A percentile compares a stretch with the other conserved stretches of the same genome.
phyloP scores from a whole-genome alignment of 2,329 filamentous ascomycete species.

The Penicillium verrucosum region DNA sequence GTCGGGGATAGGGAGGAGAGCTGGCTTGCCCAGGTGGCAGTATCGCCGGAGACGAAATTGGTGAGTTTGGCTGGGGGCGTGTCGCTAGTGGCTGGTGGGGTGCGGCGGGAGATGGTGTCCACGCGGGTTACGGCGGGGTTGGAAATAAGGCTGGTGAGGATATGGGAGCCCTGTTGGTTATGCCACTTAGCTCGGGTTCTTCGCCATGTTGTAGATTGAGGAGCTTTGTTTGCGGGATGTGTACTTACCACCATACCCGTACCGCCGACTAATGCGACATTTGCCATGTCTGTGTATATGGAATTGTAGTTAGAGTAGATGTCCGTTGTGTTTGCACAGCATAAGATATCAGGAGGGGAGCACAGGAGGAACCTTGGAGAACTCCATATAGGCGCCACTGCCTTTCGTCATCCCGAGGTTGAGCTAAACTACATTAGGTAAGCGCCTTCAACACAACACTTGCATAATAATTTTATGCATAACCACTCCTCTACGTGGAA shows the following conservation, averaged over 20 bases:
- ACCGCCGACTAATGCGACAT: conserved; percentile 44
- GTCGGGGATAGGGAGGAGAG: conserved; percentile 55
- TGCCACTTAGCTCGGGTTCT: conserved; percentile 9
- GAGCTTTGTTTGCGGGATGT: background rate
- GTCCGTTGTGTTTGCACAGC: background rate
- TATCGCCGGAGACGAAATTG: conserved; percentile 65
- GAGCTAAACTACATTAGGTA: background rate
- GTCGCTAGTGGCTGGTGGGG: conserved; percentile 40
- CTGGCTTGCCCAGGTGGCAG: conserved; percentile 62
- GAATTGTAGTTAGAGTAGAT: background rate
- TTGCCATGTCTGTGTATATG: conserved; percentile 38
- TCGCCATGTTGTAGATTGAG: background rate
- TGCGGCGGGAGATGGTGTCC: conserved; percentile 47
- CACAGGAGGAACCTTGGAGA: too few relatives aligned
- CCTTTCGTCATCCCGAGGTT: background rate
- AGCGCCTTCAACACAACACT: background rate
- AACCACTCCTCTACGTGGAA: background rate
- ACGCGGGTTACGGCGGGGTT: conserved; percentile 40
- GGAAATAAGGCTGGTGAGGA: conserved; percentile 57
- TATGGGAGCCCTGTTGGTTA: conserved; percentile 64
- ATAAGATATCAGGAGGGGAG: background rate
- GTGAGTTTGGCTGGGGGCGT: conserved; percentile 59
- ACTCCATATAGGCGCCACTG: background rate
- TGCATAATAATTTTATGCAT: background rate
- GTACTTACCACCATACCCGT: conserved; percentile 51